Base-by-base conservation (phyloP, 164 flowering plant genomes). In the Dillenia suffruticosa region DNA sequence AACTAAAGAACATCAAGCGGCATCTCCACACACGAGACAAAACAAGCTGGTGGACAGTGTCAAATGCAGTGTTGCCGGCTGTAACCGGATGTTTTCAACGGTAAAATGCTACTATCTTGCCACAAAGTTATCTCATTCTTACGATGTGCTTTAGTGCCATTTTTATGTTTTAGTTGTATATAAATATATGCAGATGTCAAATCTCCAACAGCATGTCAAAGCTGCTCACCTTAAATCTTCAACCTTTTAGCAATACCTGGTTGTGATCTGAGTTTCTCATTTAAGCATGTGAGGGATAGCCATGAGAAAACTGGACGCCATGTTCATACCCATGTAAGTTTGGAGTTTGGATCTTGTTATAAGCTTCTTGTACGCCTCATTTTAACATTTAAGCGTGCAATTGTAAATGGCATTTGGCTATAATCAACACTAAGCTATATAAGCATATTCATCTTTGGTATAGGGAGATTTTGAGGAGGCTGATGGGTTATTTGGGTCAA, bases 261-360 rank as follows among this genome's bases (percentile, higher is more conserved):
- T 1, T 94, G 99, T 73, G 84, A 82, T 49, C 71, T 61, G 85
- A 79, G 49, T 43, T 94, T 94, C 50, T 51, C 96, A 0, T 89
- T 72, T 75, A 85, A 71, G 76, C 97, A 90, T 57, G 97, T 87
- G 14, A 84, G 96, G 65, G 92, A 89, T 61, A 82, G 80, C 13
- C 98, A 92, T 61, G 98, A 92, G 75, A 83, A 77, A 64, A 70
- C 81, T 13, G 81, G 84, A 5, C 24, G 65, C 52, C 96, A 89
- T 66, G 70, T 78, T 49, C 81, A 76, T 63, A 46, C 78, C 14
- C 69, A 32, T 4, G 7, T 32, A 32, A 32, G 40, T 32, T 32
- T 26, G 5, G 40, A 32, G 40, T 32, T 32, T 32, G 40, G 40
- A 32, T 32, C 40, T 32, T 4, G 40, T 32, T 32, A 5, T 6